A percentile compares a stretch with the other conserved stretches of the same genome.
phyloP scores from a whole-genome alignment of 192 early-diverging fungal species.

The Coemansia sp. region DNA sequence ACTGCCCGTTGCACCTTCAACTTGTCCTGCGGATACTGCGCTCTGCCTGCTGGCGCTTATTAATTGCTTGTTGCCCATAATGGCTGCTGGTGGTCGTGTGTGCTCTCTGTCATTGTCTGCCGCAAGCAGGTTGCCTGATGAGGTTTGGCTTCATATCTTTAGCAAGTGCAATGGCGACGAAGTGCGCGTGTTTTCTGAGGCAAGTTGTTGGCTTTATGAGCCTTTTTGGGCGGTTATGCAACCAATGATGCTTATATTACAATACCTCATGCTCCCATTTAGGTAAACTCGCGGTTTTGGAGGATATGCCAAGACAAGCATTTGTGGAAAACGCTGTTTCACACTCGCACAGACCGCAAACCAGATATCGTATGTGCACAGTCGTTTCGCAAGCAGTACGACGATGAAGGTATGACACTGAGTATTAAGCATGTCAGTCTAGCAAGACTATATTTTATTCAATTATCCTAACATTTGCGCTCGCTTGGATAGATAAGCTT shows the following conservation, averaged over 20 bases:
- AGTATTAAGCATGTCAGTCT: no score
- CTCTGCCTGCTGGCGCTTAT: not conserved
- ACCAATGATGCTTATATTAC: no score
- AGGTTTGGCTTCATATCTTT: constrained; percentile 32
- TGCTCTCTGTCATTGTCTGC: not conserved
- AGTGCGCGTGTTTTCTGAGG: constrained; percentile 23
- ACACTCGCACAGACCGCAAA: constrained; percentile 9
- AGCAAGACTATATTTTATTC: no score
- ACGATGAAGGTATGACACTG: constrained; percentile 19
- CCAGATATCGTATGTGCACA: not conserved
- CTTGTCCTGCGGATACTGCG: not conserved
- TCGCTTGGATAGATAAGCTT: constrained; percentile 11
- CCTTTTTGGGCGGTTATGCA: not conserved
- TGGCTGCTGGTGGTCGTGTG: not conserved
- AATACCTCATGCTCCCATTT: not conserved
- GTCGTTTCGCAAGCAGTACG: constrained; percentile 27
- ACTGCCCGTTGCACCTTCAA: not conserved
- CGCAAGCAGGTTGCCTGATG: constrained; percentile 18
- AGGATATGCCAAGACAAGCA: constrained; percentile 17
- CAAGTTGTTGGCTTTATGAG: constrained; percentile 6
- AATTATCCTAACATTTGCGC: no score
- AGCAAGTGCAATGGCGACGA: constrained; percentile 43
- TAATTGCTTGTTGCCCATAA: not conserved
- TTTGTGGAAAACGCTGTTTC: constrained; percentile 34
- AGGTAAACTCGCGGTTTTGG: not conserved